Percentiles rank a stretch among this genome's conserved stretches.
Conservation (phyloP, 2,329 filamentous ascomycete genomes). For the Hypoxylon sp. region DNA sequence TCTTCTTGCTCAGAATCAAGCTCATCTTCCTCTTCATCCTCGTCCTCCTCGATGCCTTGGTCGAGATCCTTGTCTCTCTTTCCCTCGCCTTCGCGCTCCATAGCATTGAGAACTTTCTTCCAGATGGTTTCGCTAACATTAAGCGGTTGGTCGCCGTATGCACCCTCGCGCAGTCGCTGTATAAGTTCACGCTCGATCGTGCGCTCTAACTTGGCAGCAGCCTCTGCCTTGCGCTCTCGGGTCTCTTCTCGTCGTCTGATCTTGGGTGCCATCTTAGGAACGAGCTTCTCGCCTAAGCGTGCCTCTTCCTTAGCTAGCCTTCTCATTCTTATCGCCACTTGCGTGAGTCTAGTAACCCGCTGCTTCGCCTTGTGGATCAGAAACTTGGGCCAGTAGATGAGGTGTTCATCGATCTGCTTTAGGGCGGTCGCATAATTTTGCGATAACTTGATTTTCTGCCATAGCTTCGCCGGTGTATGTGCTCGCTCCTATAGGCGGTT, state of each 20-base stretch:
- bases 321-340: slow-evolving; percentile 86
- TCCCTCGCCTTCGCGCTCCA: slow-evolving; percentile 89
- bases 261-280: slow-evolving; percentile 93
- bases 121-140: slow-evolving; percentile 96
- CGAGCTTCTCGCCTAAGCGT: slow-evolving; percentile 86
- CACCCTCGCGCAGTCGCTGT: slow-evolving; percentile 88
- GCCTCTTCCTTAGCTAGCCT: slow-evolving; percentile 90
- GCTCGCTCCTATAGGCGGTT: slow-evolving; percentile 63
- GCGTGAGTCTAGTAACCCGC: slow-evolving; percentile 88
- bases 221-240: slow-evolving; percentile 81
- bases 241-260: slow-evolving; percentile 81
- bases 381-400: slow-evolving; percentile 97
- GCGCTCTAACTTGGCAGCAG: slow-evolving; percentile 92
- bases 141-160: slow-evolving; percentile 92
- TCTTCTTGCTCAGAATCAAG: slow-evolving; percentile 71
- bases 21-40: slow-evolving; percentile 74
- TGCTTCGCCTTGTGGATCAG: slow-evolving; percentile 96
- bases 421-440: slow-evolving; percentile 92
- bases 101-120: slow-evolving; percentile 93
- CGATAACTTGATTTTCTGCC: slow-evolving; percentile 92
- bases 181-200: slow-evolving; percentile 96
- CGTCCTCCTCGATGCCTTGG: slow-evolving; percentile 83
- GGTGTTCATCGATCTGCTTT: slow-evolving; percentile 84
- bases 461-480: slow-evolving; percentile 90
- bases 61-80: slow-evolving; percentile 88